Evolutionary conservation across 1,284 basidiomycete species (phyloP), one percentile per base, ranked within the genome.

Genomic region (Austropuccinia psidii): DNA sequence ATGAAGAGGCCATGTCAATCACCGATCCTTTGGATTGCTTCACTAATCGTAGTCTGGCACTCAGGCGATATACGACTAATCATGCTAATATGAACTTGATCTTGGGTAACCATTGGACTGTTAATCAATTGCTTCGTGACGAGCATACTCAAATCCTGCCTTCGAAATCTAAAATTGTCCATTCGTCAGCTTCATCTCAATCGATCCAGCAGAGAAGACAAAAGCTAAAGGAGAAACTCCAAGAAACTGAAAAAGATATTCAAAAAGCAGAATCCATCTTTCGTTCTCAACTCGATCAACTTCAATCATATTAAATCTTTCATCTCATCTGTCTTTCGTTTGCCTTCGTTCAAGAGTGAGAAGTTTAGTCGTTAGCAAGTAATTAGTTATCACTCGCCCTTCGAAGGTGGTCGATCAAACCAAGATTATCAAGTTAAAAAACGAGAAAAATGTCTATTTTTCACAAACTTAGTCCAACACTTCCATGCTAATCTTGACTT

Each of bases 31-130:
- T 73, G 13, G 69, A 73, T 54, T 52, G 37, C 47, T 73, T 54
- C 33, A 54, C 21, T 39, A 64, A 49, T 39, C 69, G 69, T 11
- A 64, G 37, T 33, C 55, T 61, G 33, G 69, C 69, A 24, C 7
- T 62, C 33, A 43, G 69, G 7, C 57, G 69, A 31, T 73, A 62
- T 35, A 73, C 69, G 15, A 61, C 31, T 29, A 49, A 52, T 49
- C 69, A 73, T 29, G 31, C 60, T 15, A 45, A 62, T 29, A 73
- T 73, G 69, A 73, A 73, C 49, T 73, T 58, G 24, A 19, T 73
- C 1, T n/a, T 73, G 11, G 69, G 58, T 1, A 73, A 45, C 31
- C 69, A 61, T 62, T 73, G 69, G 69, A 73, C 69, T 4, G 49
- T 73, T 49, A 73, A 73, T 31, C 29, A 60, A 21, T 49, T 62